Evolutionary conservation across 805 yeast genomes (phyloP).

Genomic region (Cyberlindnera mississippiensis): DNA sequence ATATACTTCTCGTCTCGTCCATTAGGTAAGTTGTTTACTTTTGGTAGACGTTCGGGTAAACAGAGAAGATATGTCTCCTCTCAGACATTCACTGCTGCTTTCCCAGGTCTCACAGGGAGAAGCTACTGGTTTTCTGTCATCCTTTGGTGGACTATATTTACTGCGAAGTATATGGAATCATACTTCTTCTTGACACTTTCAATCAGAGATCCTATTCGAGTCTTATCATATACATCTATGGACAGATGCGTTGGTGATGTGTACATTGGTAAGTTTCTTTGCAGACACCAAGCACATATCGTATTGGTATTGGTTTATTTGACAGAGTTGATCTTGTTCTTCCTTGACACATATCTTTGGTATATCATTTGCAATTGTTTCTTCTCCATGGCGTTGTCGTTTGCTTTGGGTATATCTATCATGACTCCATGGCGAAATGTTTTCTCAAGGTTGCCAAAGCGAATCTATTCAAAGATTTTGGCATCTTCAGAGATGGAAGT

Average conservation of each 20-base stretch:
- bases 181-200: constrained; percentile 76
- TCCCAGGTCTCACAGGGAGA: constrained; percentile 49
- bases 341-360: constrained; percentile 83
- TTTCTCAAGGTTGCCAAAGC: constrained; percentile 68
- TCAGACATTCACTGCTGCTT: constrained; percentile 55
- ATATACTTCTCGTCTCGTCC: constrained; percentile 59
- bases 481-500: constrained; percentile 35
- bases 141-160: constrained; percentile 63
- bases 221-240: constrained; percentile 53
- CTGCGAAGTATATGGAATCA: constrained; percentile 69
- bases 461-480: constrained; percentile 69
- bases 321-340: constrained; percentile 67
- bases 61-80: constrained; percentile 54
- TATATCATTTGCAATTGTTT: constrained; percentile 75
- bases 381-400: constrained; percentile 66
- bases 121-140: constrained; percentile 59
- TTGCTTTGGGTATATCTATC: constrained; percentile 74
- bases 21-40: constrained; percentile 46
- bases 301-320: constrained; percentile 49
- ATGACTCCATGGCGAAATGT: constrained; percentile 89
- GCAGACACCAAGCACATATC: constrained; percentile 54
- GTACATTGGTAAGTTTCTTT: constrained; percentile 48
- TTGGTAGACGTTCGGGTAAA: constrained; percentile 21
- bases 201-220: constrained; percentile 69
- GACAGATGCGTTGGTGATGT: constrained; percentile 62